These are phyloP conservation scores for Solanum corneliomulleri DNA, from an alignment of 257 asterid genomes.

Conservation along the genomic window DNA sequence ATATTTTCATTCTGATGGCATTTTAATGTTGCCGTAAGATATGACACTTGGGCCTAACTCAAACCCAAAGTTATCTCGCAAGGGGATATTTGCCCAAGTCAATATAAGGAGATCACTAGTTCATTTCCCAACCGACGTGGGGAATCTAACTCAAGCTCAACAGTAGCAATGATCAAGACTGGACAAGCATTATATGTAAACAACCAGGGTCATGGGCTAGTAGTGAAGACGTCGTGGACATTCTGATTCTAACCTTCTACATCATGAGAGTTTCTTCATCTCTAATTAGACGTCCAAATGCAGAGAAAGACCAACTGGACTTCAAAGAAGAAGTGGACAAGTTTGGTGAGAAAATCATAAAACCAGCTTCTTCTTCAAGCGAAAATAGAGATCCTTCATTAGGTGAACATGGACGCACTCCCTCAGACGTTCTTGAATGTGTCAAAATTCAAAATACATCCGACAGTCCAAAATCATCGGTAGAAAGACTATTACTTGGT, in stretches of 20 bases:
- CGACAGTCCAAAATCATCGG: slow-evolving; percentile 29
- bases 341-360: not conserved
- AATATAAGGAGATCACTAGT: not conserved
- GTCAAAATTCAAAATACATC: slow-evolving; percentile 24
- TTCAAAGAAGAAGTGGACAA: not conserved
- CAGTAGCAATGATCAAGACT: not conserved
- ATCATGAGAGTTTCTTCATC: not conserved
- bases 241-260: not conserved
- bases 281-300: not conserved
- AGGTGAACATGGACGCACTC: slow-evolving; percentile 9
- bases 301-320: not conserved
- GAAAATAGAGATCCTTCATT: not conserved
- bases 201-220: not conserved
- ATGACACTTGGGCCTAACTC: not conserved
- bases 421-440: slow-evolving; percentile 21
- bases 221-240: not conserved
- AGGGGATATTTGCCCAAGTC: not conserved
- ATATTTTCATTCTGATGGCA: not conserved
- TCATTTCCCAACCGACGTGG: not conserved
- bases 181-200: fast-evolving
- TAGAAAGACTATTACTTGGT: slow-evolving; percentile 27
- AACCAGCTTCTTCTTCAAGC: not conserved
- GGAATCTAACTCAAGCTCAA: not conserved
- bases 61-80: not conserved
- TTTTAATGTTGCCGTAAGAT: not conserved